Base-by-base conservation (phyloP, 768 basidiomycete species). In the Hydnum rufescens region DNA sequence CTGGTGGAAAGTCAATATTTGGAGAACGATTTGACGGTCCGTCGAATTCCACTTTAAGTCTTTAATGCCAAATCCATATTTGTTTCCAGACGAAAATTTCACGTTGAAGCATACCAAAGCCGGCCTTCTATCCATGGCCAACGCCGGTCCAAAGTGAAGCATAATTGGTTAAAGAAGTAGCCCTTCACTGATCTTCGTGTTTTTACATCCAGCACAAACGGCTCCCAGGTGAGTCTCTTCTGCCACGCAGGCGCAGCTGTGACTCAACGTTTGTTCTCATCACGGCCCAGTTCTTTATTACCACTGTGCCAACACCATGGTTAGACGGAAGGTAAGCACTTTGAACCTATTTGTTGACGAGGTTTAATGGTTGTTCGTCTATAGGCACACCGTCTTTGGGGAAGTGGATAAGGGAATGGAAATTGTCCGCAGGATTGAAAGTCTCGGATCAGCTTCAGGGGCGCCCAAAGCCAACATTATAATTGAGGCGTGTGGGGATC, bases 71-170 rank as follows among this genome's bases (percentile, higher is more conserved):
- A 22, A n/a, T 19, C 51, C 19, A 39, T 28, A 36, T 48, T 31
- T 18, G 4, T 23, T 30, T 22, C 32, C 29, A 70, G 69, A 70
- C 56, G 69, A 70, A 58, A 66, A 63, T 60, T 68, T 70, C 58
- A 52, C 60, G 23, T 22, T 66, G 31, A 60, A 58, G 53, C 70
- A 71, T 57, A 58, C 63, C 60, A 65, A 63, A 50, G 60, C 65
- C 3, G 68, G 68, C 31, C 57, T 70, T 19, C 65, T 75, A 48
- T 74, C 72, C 30, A 71, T 68, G 66, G 74, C 73, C 34, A 75
- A 74, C 60, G 65, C 70, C 48, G 73, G 73, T 8, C 66, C 69
- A 6, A 63, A 73, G 51, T 28, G 18, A 23, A 16, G 26, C 13
- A 8, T 34, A 8, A 18, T 16, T 51, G 16, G 16, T 36, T 31